Evolutionary conservation across 129 eudicot species (phyloP).

Genomic region (Lactuca sativa): DNA sequence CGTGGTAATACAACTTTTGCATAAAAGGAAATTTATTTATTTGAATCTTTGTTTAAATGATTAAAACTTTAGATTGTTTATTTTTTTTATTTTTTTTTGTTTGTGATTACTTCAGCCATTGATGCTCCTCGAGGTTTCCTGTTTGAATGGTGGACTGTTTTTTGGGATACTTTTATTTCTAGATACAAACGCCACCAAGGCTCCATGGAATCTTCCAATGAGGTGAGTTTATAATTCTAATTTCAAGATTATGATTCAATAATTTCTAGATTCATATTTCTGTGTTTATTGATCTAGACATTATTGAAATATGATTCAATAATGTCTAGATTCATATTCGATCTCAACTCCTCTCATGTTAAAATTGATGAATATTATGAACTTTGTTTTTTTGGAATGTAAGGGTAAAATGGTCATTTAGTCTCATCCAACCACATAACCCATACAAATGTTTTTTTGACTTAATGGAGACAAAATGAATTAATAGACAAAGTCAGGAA

Average conservation of each 20-base stretch:
- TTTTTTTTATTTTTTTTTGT: background rate
- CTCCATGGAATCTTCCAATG: constrained; percentile 36
- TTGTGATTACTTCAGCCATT: constrained; percentile 45
- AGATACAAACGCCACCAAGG: constrained; percentile 47
- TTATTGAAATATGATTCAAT: too few species aligned
- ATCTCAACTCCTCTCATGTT: too few species aligned
- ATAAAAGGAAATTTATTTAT: constrained; percentile 1
- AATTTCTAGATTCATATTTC: background rate
- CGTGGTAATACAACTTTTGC: constrained; percentile 35
- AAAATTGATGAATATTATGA: too few species aligned
- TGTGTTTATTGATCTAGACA: background rate
- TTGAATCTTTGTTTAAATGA: background rate
- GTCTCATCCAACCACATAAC: too few species aligned
- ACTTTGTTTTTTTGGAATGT: too few species aligned
- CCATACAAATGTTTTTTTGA: too few species aligned
- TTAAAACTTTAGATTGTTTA: background rate
- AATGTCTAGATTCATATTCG: background rate
- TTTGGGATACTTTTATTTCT: constrained; percentile 62
- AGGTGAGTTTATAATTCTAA: constrained; percentile 34
- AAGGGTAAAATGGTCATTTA: too few species aligned
- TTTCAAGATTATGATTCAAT: background rate
- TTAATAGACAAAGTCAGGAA: too few species aligned
- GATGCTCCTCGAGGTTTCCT: constrained; percentile 70
- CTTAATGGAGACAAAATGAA: too few species aligned
- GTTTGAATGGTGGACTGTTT: constrained; percentile 65